Evolutionary conservation across 129 eudicot genomes (phyloP), one percentile per base, ranked within the genome.

Genomic region (Sambucus nigra): DNA sequence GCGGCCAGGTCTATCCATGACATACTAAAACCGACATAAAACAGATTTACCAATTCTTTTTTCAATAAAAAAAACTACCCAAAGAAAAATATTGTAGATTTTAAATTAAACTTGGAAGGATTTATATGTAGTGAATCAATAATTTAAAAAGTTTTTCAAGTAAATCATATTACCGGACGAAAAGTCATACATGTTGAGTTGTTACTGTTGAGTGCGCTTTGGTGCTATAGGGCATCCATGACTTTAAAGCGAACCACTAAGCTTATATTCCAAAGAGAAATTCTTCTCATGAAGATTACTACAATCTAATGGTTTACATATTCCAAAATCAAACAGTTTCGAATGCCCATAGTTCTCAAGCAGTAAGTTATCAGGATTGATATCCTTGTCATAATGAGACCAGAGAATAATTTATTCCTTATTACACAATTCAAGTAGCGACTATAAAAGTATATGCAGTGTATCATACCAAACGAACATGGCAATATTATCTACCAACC

Each of bases 301-400:
- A 63, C 95, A 91, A 32, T 91, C 98, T 65, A 91, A 48, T 28
- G 98, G 98, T 63, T 91, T 91, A 64, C 98, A 85, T 61, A 91
- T 69, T 64, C 98, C 98, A 79, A 91, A 91, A 79, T 91, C 95
- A 47, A 95, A 91, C 66, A 91, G 51, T 50, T 91, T 91, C 98
- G 85, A 85, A 73, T 91, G 98, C 57, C 98, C 98, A 56, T 59
- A 47, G 79, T 71, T 80, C 67, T 91, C 98, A 65, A 91, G 95
- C 59, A 91, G 78, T 71, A 91, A 72, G 73, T 91, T 91, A 63
- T 91, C 98, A 20, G 98, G 98, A 67, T 91, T 91, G 64, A 91
- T 91, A 73, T 91, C 98, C 78, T 95, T 91, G 82, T 31, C 75
- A 61, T 50, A 65, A 16, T 35, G 10, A 25, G 12, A 60, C 20